Conservation (phyloP, 2,329 filamentous ascomycete genomes). For the Arthrobotrys pseudoclavata region DNA sequence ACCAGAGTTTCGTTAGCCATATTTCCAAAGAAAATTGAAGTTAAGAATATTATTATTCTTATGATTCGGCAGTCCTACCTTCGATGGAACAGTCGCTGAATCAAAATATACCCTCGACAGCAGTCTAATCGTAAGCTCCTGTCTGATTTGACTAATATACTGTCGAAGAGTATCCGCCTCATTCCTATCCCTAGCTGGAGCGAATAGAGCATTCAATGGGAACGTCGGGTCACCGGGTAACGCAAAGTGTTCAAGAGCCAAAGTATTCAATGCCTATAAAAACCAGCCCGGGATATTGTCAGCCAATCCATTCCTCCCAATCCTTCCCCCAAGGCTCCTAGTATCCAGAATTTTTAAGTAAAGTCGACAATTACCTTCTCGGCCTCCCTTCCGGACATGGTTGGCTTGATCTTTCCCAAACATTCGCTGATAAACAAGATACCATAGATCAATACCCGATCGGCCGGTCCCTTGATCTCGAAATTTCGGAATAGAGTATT, state of each 20-base stretch:
- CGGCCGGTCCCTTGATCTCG: constrained; percentile 95
- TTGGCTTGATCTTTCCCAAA: constrained; percentile 85
- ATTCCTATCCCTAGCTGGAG: constrained; percentile 85
- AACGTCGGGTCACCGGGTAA: constrained; percentile 94
- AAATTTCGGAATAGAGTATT: constrained; percentile 99
- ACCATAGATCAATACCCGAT: constrained; percentile 94
- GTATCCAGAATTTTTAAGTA: neutral
- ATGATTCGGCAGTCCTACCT: constrained; percentile 50
- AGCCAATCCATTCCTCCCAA: constrained; percentile 4
- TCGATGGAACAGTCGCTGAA: constrained; percentile 76
- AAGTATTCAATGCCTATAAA: constrained; percentile 60
- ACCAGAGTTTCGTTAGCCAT: neutral
- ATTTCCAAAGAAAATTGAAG: neutral
- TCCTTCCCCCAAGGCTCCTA: neutral
- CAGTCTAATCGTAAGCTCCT: constrained; percentile 87
- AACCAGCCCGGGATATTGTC: constrained; percentile 39
- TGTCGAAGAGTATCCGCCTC: constrained; percentile 89
- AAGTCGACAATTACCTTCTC: constrained; percentile 71
- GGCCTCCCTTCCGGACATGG: constrained; percentile 75
- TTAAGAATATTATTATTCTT: neutral
- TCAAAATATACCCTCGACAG: constrained; percentile 89
- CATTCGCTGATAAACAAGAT: constrained; percentile 95
- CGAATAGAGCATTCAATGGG: constrained; percentile 96
- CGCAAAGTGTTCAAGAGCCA: constrained; percentile 91
- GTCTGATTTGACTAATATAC: constrained; percentile 91